Evolutionary conservation across 129 eudicot species (phyloP).

Genomic region (Centrapalus pauciflorus): DNA sequence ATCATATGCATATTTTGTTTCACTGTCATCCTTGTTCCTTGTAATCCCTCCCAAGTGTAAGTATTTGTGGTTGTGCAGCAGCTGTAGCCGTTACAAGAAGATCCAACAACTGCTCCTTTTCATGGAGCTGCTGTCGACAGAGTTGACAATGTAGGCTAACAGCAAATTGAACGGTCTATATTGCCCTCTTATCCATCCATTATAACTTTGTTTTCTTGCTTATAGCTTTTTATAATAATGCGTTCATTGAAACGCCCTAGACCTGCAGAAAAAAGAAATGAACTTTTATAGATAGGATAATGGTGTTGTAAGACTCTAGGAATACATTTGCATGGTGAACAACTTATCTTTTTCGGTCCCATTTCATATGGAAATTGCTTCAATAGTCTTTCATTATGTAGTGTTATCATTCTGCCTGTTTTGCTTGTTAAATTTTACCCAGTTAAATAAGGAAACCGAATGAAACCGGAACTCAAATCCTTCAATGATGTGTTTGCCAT

Average conservation of each 20-base stretch:
- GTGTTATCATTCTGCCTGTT: neutral
- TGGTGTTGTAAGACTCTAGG: constrained; percentile 4
- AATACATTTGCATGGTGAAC: neutral
- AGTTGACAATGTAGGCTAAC: no score
- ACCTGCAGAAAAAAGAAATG: constrained; percentile 4
- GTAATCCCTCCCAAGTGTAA: no score
- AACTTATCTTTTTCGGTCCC: neutral
- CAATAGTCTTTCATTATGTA: neutral
- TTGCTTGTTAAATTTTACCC: neutral
- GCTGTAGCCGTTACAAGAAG: no score
- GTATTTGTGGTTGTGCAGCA: no score
- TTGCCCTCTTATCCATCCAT: neutral
- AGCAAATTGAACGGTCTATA: neutral
- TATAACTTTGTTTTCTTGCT: constrained; percentile 8
- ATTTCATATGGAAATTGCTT: constrained; percentile 9
- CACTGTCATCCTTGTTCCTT: no score
- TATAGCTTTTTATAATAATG: constrained; percentile 12
- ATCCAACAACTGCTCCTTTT: no score
- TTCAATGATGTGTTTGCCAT: neutral
- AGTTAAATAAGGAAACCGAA: neutral
- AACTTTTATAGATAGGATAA: constrained; percentile 12
- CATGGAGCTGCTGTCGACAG: no score
- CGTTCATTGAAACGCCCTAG: constrained; percentile 6
- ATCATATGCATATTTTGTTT: no score
- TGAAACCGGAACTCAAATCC: neutral